Evolutionary conservation across 2,329 filamentous ascomycete genomes (phyloP).

Genomic region (Aaosphaeria arxii): DNA sequence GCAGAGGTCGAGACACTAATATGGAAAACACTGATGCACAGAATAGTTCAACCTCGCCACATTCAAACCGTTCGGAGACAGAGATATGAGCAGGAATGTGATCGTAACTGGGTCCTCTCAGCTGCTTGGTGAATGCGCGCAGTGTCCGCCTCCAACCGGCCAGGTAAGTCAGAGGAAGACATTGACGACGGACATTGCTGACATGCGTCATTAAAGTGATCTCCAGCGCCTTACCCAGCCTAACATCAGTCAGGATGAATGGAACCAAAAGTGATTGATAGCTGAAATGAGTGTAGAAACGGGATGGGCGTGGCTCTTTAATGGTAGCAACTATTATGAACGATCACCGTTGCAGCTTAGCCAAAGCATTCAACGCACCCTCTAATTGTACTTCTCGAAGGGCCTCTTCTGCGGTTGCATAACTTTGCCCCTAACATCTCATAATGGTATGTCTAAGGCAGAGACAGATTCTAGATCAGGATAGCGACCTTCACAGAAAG

Average conservation of each 20-base stretch:
- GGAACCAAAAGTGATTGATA: slow-evolving; percentile 4
- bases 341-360: slow-evolving; percentile 5
- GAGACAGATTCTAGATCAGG: slow-evolving; percentile 8
- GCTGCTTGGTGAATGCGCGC: background rate
- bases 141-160: slow-evolving; percentile 2
- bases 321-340: slow-evolving; percentile 6
- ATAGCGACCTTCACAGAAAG: slow-evolving; percentile 6
- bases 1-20: too few relatives aligned
- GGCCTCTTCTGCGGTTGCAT: slow-evolving; percentile 6
- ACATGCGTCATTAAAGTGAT: slow-evolving; percentile 4
- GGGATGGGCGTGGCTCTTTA: slow-evolving; percentile 3
- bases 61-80: slow-evolving; percentile 1
- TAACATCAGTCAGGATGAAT: slow-evolving; percentile 7
- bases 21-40: too few relatives aligned
- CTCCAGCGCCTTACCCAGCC: slow-evolving; percentile 7
- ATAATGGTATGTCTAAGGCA: slow-evolving; percentile 6
- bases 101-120: slow-evolving; percentile 1
- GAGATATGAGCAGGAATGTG: slow-evolving; percentile 3
- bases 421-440: slow-evolving; percentile 7
- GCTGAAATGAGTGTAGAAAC: slow-evolving; percentile 2
- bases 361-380: slow-evolving; percentile 6
- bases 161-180: slow-evolving; percentile 2
- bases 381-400: slow-evolving; percentile 7
- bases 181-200: slow-evolving; percentile 1
- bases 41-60: slow-evolving; percentile 4